phyloP scores from a whole-genome alignment of 352 stramenopile genomes.

The Pythium coloratum region DNA sequence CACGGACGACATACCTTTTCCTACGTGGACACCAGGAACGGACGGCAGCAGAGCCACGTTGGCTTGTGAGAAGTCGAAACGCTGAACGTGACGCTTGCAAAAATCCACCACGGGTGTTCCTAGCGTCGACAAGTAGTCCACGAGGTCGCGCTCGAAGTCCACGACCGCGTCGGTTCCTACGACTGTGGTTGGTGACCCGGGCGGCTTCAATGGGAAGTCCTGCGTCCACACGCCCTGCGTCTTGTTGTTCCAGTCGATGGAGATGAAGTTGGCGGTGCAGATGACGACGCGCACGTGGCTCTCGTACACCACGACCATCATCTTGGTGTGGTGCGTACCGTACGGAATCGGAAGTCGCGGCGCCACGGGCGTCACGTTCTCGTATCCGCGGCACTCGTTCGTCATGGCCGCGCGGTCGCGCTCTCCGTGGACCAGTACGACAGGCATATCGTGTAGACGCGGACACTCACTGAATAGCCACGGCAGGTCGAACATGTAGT shows the following conservation, averaged over 20 bases:
- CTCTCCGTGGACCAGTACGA: slow-evolving; percentile 81
- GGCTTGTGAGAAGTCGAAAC: slow-evolving; percentile 67
- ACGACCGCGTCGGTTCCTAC: background rate
- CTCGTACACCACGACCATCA: slow-evolving; percentile 72
- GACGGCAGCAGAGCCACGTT: slow-evolving; percentile 63
- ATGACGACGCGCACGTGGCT: slow-evolving; percentile 74
- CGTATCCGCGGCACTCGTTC: slow-evolving; percentile 54
- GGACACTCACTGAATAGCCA: slow-evolving; percentile 74
- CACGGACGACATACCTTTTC: slow-evolving; percentile 39
- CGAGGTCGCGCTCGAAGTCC: slow-evolving; percentile 68
- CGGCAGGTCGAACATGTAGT: slow-evolving; percentile 79
- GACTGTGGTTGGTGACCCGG: background rate
- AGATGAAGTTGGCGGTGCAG: slow-evolving; percentile 86
- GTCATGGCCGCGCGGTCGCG: slow-evolving; percentile 54
- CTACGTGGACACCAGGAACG: slow-evolving; percentile 68
- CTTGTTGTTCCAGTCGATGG: slow-evolving; percentile 81
- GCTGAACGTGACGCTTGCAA: slow-evolving; percentile 41
- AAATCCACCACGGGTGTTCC: slow-evolving; percentile 45
- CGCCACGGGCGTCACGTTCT: slow-evolving; percentile 62
- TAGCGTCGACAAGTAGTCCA: slow-evolving; percentile 59
- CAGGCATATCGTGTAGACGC: slow-evolving; percentile 52
- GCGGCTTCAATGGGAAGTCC: slow-evolving; percentile 66
- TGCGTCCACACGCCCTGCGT: slow-evolving; percentile 84
- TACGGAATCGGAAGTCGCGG: slow-evolving; percentile 79
- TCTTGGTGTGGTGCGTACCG: slow-evolving; percentile 88